Evolutionary conservation across 257 asterid species (phyloP), one percentile per base, ranked within the genome.

Genomic region (Plantago elongata): DNA sequence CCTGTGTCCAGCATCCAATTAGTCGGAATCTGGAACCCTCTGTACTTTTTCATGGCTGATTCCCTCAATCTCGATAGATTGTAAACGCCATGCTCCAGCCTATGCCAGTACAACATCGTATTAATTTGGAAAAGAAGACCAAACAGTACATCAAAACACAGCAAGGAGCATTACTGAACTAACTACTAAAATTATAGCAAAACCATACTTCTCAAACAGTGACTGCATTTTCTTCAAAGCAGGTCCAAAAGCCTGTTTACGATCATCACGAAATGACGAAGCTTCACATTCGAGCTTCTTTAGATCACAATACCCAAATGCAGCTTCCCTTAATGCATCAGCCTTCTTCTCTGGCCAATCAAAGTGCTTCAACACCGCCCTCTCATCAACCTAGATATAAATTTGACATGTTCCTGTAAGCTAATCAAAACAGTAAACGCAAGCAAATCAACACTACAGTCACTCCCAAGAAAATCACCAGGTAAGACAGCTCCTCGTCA

Each of bases 311-410:
- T 83, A 90, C 55, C 92, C 90, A 54, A 88, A 87, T 18, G 95
- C 96, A 22, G 95, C 94, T 74, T 90, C 97, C 71, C 97, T 59
- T n/a, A 87, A 64, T 9, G 96, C 92, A 69, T 90, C 97, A 0
- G 95, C 95, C 74, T 83, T 90, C 68, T 80, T 75, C 54, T 90
- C 96, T 4, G 97, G 97, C 97, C 97, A 90, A 60, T 79, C 75
- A 42, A 90, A 90, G 69, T 85, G 96, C 67, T 90, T 90, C 74
- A 90, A 66, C 10, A 90, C 96, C 3, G 97, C 97, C 78, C 97
- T 87, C 68, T 90, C 97, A 55, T 90, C 97, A 30, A 90, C 85
- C 89, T 82, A 54, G 3, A 12, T 9, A 47, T 18, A 17, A 18
- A 18, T 18, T 5, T 3, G 34, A 54, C 3, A 52, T 22, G 9